A percentile compares a stretch with the other conserved stretches of the same genome.
Evolutionary conservation across 2,329 filamentous ascomycete species (phyloP).

Genomic region (Huntiella abstrusa): DNA sequence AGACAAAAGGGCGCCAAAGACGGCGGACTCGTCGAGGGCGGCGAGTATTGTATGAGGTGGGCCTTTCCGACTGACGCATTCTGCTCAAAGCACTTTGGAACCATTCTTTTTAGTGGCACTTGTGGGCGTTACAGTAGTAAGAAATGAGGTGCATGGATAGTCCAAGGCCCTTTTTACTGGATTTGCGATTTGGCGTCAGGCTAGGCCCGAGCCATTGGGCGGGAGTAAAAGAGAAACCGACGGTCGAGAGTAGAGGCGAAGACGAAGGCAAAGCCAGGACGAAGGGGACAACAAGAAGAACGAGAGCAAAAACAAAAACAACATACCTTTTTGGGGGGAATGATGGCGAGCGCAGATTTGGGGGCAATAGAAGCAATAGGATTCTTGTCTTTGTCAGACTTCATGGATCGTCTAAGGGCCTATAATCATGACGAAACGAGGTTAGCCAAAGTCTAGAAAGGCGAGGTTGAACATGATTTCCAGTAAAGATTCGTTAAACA

Average conservation of each 20-base stretch:
- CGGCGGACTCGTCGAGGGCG: too few species aligned
- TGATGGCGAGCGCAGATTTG: constrained; percentile 73
- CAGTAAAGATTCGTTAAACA: too few species aligned
- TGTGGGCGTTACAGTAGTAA: too few species aligned
- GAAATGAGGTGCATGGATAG: neutral
- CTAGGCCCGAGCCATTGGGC: too few species aligned
- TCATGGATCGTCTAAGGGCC: constrained; percentile 75
- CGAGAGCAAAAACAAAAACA: neutral
- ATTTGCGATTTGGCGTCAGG: too few species aligned
- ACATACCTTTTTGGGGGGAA: constrained; percentile 76
- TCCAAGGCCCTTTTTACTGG: neutral
- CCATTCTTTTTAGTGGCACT: neutral
- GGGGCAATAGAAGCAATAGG: constrained; percentile 55
- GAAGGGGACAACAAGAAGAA: neutral
- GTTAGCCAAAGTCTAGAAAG: neutral
- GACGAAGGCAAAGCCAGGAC: neutral
- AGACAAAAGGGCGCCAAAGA: too few species aligned
- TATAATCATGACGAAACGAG: constrained; percentile 22
- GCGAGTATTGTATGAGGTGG: too few species aligned
- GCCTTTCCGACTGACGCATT: too few species aligned
- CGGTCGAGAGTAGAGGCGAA: neutral
- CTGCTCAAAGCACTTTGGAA: neutral
- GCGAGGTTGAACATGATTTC: too few species aligned
- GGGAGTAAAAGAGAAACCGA: too few species aligned
- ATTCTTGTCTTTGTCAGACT: constrained; percentile 65